Evolutionary conservation across 495 filamentous ascomycete species (phyloP), one percentile per base, ranked within the genome.

Genomic region (Pyrenula aspistea): DNA sequence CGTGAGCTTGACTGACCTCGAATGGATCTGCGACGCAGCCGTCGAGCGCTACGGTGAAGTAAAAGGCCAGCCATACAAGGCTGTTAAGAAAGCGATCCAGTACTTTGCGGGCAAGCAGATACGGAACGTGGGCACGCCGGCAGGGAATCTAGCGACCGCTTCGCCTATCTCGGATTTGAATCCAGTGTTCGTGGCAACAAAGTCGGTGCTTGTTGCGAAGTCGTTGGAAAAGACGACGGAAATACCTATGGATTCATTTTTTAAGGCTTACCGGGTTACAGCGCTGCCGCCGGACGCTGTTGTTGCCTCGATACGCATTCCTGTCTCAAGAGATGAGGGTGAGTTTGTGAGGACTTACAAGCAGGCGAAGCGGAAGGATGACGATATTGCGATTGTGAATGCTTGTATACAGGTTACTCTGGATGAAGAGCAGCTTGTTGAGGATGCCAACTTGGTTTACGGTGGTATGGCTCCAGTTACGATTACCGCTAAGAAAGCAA

Each of bases 51-150:
- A 95, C 65, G 93, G 93, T 3, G 66, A 76, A 42, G 68, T 71
- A 25, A 79, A 76, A 50, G 82, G 84, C 12, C 93, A 97, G 57
- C 72, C 75, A 2, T 80, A 79, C 59, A 67, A 60, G 36, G 74
- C 67, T 24, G 78, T 74, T 62, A 76, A 71, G 54, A 78, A 76
- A 60, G 75, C 71, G 62, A 52, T 80, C n/a, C 67, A 65, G 59
- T 98, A 96, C 68, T 98, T 98, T 68, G 93, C 93, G 58, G 93
- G 93, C 55, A 73, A 93, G 53, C 93, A 98, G 65, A 98, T 98
- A 65, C 77, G 93, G 56, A 98, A 97, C 68, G 93, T 96, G 23
- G 93, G 92, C 19, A 96, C 93, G 1, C 93, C 92, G 1, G 93
- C 92, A 20, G 93, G 93, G 31, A 98, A 98, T 64, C 69, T 98